These are phyloP conservation scores for Malassezia pachydermatis DNA, from an alignment of 1,284 basidiomycete species.

Conservation along the genomic window DNA sequence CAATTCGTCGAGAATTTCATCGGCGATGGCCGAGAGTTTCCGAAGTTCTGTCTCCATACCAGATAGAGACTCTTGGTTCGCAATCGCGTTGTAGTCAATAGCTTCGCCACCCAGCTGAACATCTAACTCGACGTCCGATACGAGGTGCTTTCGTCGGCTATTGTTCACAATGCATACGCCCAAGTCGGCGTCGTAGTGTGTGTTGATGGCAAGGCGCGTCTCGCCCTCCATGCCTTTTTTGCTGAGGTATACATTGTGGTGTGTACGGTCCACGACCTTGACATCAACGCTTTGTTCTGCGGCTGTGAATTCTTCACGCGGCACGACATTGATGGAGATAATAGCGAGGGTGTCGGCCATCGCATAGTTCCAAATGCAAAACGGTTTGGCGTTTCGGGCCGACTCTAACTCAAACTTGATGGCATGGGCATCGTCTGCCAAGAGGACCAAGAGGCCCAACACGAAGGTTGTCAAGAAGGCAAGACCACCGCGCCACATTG, in stretches of 20 bases:
- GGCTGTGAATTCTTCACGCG: conserved; percentile 36
- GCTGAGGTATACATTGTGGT: conserved; percentile 79
- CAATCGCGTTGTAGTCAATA: conserved; percentile 97
- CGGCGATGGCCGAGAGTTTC: conserved; percentile 84
- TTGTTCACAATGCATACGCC: conserved; percentile 84
- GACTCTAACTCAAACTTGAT: conserved; percentile 45
- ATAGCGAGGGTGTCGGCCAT: conserved; percentile 50
- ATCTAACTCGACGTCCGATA: conserved; percentile 65
- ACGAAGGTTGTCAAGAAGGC: neutral
- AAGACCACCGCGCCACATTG: too few relatives aligned
- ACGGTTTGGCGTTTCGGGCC: conserved; percentile 21
- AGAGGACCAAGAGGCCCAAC: conserved; percentile 10
- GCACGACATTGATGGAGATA: conserved; percentile 79
- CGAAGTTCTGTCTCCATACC: conserved; percentile 95
- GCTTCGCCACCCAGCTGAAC: conserved; percentile 97
- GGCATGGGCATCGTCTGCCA: conserved; percentile 14
- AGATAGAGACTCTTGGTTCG: conserved; percentile 92
- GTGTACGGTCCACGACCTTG: conserved; percentile 82
- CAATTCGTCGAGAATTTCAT: conserved; percentile 89
- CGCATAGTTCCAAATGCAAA: conserved; percentile 48
- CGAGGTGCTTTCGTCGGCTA: conserved; percentile 8
- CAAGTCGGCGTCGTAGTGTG: conserved; percentile 83
- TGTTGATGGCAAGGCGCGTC: conserved; percentile 83
- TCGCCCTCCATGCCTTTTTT: conserved; percentile 81
- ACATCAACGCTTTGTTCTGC: conserved; percentile 58